A percentile compares a stretch with the other conserved stretches of the same genome.
phyloP scores from a whole-genome alignment of 495 filamentous ascomycete species.

The Pyronema omphalodes region DNA sequence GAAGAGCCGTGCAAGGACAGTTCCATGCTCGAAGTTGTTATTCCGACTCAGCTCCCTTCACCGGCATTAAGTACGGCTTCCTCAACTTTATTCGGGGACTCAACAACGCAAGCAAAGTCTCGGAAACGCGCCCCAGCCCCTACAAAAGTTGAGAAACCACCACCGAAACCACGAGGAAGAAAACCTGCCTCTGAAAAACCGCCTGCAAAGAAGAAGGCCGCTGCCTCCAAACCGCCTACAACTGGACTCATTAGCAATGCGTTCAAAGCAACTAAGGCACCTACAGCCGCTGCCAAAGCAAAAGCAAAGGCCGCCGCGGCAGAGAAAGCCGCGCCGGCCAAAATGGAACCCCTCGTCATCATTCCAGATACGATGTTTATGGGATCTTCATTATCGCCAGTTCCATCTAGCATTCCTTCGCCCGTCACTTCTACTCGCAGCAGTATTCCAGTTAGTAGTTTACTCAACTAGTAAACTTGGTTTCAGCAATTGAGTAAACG shows the following conservation, averaged over 20 bases:
- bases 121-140: background rate
- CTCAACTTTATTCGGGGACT: too few species aligned
- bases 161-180: background rate
- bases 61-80: background rate
- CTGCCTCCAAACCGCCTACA: background rate
- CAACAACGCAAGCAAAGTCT: background rate
- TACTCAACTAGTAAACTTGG: background rate
- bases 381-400: background rate
- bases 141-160: background rate
- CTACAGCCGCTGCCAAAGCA: background rate
- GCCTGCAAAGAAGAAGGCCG: background rate
- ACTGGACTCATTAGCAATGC: background rate
- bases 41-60: slow-evolving; percentile 8
- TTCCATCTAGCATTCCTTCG: background rate
- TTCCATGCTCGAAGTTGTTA: slow-evolving; percentile 14
- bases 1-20: slow-evolving; percentile 7
- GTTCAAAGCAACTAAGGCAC: background rate
- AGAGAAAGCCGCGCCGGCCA: background rate
- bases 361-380: background rate
- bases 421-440: background rate
- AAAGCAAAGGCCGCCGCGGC: background rate
- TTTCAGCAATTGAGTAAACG: too few species aligned
- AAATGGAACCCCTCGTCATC: background rate
- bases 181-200: background rate
- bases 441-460: background rate